phyloP scores from a whole-genome alignment of 2,329 filamentous ascomycete genomes.

The Bertia moriformis region DNA sequence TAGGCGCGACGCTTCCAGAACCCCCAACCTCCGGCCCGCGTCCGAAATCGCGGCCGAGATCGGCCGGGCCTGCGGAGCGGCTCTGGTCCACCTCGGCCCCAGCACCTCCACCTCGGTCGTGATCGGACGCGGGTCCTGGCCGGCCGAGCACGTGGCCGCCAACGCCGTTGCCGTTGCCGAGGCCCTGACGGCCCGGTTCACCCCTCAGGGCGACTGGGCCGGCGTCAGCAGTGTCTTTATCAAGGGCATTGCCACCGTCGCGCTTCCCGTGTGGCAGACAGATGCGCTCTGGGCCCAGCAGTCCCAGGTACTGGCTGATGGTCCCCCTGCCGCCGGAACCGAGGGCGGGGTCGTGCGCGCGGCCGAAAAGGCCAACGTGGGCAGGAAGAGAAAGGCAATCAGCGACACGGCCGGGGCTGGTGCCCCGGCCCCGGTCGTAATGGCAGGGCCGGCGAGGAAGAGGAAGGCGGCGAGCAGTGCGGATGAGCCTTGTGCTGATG shows the following conservation, averaged over 20 bases:
- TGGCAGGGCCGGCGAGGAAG: no score
- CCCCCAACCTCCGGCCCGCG: no score
- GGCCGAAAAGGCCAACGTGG: no score
- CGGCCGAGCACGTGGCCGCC: constrained; percentile 59
- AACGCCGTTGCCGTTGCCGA: constrained; percentile 64
- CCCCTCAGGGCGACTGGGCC: constrained; percentile 76
- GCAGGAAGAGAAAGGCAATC: constrained; percentile 25
- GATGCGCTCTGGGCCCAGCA: constrained; percentile 76
- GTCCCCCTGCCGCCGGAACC: no score
- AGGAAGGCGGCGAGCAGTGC: no score
- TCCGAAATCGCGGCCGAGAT: constrained; percentile 77
- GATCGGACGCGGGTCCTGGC: constrained; percentile 63
- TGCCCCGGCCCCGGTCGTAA: no score
- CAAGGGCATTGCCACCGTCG: constrained; percentile 77
- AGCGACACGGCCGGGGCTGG: constrained; percentile 10
- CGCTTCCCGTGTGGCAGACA: constrained; percentile 87
- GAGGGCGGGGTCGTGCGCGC: no score
- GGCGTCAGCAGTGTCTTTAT: constrained; percentile 75
- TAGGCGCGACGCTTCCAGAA: no score
- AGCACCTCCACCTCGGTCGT: constrained; percentile 68
- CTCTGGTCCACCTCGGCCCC: constrained; percentile 66
- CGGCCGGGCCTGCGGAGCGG: constrained; percentile 59
- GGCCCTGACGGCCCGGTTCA: constrained; percentile 61
- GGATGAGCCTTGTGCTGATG: no score
- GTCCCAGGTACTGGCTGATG: constrained; percentile 55